phyloP scores from a whole-genome alignment of 1,139 yeast genomes.

The Meyerozyma smithsonii region DNA sequence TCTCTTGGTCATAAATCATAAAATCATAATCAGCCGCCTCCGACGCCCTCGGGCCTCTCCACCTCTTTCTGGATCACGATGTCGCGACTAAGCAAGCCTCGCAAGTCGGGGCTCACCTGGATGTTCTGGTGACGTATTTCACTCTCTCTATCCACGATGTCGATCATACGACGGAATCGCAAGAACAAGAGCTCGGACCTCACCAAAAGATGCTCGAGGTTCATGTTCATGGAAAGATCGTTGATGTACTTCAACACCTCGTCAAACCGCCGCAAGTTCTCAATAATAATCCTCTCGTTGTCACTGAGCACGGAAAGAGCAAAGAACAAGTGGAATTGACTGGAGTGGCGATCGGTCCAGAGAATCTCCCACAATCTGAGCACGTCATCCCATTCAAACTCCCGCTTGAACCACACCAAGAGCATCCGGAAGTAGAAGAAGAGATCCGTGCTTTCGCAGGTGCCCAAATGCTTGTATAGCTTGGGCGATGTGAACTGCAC shows the following conservation, averaged over 20 bases:
- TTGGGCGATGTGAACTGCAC: conserved; percentile 87
- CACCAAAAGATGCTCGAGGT: conserved; percentile 68
- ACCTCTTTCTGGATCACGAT: conserved; percentile 64
- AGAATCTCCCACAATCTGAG: conserved; percentile 83
- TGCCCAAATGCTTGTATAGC: conserved; percentile 73
- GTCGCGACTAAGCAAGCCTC: conserved; percentile 55
- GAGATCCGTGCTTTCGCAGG: conserved; percentile 83
- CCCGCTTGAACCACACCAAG: conserved; percentile 93
- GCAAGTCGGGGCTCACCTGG: conserved; percentile 44
- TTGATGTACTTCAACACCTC: conserved; percentile 91
- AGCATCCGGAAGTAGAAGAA: conserved; percentile 95
- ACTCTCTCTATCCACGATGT: conserved; percentile 61
- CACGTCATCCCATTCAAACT: conserved; percentile 77
- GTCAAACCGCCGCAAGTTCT: conserved; percentile 73
- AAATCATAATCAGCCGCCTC: conserved; percentile 35
- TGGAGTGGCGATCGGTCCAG: conserved; percentile 81
- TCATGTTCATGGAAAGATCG: conserved; percentile 74
- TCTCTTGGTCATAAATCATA: no score
- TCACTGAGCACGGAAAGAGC: conserved; percentile 86
- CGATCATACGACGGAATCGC: conserved; percentile 73
- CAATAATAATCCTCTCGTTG: conserved; percentile 72
- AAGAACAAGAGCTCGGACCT: conserved; percentile 79
- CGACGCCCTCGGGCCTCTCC: conserved; percentile 45
- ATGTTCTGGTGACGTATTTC: conserved; percentile 11
- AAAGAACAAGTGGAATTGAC: conserved; percentile 83